Base-by-base conservation (phyloP, 768 basidiomycete species). In the Termitomyces sp. region DNA sequence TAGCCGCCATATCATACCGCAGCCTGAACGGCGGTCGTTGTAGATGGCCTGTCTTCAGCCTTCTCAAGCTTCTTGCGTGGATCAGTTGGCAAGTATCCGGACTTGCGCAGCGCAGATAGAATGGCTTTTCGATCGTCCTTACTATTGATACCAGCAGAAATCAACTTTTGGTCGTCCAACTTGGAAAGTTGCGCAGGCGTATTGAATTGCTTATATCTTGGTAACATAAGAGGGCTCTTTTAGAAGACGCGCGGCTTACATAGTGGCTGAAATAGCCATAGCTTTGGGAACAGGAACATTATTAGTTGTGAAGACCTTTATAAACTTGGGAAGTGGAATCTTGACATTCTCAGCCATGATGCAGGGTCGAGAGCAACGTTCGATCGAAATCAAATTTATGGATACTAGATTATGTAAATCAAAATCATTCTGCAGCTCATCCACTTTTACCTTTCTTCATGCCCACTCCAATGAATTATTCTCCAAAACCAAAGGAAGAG, bases 131-230 rank as follows among this genome's bases (percentile, higher is more conserved):
- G 75, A 50, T 84, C 78, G 20, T 88, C 87, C 65, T 88, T 87
- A 59, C 82, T 82, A 9, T 77, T 75, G 20, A 95, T 67, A 0
- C 89, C 89, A 14, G 82, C 71, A 4, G 76, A 74, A 18, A 74
- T 72, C 23, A 95, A 78, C 66, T 84, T 85, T 13, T 74, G 61
- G 53, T 91, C 83, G 32, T 81, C 84, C 36, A 95, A 74, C 55
- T 77, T 75, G 2, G 73, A 70, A 9, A 94, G 80, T 63, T 79
- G 76, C 18, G 77, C 70, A 5, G 83, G 79, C 0, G 90, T 88
- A 64, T 85, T 87, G 67, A 79, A 80, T 26, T 83, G 77, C 67
- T 88, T 91, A 72, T 89, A 93, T 62, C 91, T 93, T 48, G 43
- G 43, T 43, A 48, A 53, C 58, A 48, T 35, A 49, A 57, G 18